phyloP scores from a whole-genome alignment of 306 rosid species.

The Glycine tomentella region DNA sequence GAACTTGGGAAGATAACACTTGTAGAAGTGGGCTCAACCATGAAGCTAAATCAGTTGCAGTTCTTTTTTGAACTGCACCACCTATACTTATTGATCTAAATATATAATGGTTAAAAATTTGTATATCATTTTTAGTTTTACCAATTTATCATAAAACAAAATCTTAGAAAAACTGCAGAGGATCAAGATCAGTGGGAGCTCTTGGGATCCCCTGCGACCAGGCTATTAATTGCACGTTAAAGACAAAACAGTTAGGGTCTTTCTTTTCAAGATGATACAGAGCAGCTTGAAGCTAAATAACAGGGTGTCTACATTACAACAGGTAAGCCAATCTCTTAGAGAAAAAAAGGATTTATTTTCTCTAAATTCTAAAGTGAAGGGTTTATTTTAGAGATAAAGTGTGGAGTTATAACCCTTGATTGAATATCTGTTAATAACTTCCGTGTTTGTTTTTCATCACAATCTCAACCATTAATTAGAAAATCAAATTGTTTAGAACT shows the following conservation, averaged over 20 bases:
- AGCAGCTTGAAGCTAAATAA: conserved; percentile 1
- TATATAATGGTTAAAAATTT: too few relatives aligned
- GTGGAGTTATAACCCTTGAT: neutral
- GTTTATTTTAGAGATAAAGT: neutral
- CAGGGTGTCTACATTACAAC: neutral
- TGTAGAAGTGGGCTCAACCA: neutral
- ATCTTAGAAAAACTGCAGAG: neutral
- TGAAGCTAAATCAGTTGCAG: neutral
- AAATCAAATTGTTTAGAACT: too few relatives aligned
- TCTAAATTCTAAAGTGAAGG: neutral
- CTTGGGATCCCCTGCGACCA: neutral
- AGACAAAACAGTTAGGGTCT: too few relatives aligned
- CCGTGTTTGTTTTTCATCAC: too few relatives aligned
- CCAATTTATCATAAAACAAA: neutral
- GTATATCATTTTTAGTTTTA: neutral
- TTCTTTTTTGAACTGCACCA: neutral
- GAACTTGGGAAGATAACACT: neutral
- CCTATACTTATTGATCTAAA: neutral
- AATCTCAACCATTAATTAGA: too few relatives aligned
- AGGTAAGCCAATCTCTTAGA: neutral
- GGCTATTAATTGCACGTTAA: too few relatives aligned
- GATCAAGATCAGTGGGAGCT: neutral
- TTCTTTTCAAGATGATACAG: too few relatives aligned
- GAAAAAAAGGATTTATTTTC: neutral
- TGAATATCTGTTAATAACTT: neutral